A percentile compares a stretch with the other conserved stretches of the same genome.
Evolutionary conservation across 805 yeast genomes (phyloP).

Genomic region (Zygoascus ofunaensis): DNA sequence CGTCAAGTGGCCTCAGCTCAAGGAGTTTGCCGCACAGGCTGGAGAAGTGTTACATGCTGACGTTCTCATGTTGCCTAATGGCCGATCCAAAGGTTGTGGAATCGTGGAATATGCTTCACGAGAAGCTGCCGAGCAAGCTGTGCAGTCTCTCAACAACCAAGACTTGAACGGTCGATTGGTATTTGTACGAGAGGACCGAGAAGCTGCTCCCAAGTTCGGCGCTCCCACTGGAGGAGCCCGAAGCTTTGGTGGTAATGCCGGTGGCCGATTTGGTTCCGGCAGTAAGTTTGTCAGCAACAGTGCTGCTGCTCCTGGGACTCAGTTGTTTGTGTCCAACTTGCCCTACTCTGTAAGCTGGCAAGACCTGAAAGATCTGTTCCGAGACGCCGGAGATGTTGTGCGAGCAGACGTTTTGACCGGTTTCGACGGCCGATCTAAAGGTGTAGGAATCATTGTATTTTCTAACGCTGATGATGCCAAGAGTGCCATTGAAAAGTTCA

Average conservation of each 20-base stretch:
- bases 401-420: constrained; percentile 72
- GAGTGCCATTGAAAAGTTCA: constrained; percentile 58
- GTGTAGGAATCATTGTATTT: constrained; percentile 76
- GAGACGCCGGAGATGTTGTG: constrained; percentile 63
- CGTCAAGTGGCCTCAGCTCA: constrained; percentile 31
- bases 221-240: constrained; percentile 12
- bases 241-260: constrained; percentile 15
- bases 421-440: constrained; percentile 67
- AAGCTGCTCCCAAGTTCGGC: constrained; percentile 24
- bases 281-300: constrained; percentile 18
- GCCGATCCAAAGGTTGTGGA: constrained; percentile 46
- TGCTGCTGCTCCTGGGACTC: constrained; percentile 31
- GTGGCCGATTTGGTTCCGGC: constrained; percentile 14
- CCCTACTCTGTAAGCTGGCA: constrained; percentile 82
- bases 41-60: constrained; percentile 75
- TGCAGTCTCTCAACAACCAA: constrained; percentile 56
- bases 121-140: constrained; percentile 64
- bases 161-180: constrained; percentile 65
- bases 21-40: constrained; percentile 33
- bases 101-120: constrained; percentile 71
- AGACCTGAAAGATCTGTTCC: constrained; percentile 74
- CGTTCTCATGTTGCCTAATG: constrained; percentile 67
- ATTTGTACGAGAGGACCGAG: constrained; percentile 77
- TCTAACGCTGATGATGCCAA: constrained; percentile 57
- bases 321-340: constrained; percentile 69